Conservation (phyloP, 805 yeast species). For the Yarrowia sp. region DNA sequence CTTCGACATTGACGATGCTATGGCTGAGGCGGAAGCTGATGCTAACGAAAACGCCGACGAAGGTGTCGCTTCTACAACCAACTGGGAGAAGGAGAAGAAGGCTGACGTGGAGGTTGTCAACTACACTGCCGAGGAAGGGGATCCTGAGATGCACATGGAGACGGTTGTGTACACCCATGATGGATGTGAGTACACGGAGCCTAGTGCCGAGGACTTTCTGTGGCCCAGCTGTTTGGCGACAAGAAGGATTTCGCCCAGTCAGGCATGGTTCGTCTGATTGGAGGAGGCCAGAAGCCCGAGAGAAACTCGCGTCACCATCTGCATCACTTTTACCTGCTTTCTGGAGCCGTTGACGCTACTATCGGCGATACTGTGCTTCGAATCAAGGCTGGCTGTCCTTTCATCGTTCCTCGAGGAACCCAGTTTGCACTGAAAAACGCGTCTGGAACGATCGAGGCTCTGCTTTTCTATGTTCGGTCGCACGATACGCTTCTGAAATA, state of each 20-base stretch:
- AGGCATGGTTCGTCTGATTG: constrained; percentile 12
- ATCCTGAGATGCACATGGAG: not conserved
- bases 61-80: too few relatives aligned
- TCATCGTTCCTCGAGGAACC: constrained; percentile 78
- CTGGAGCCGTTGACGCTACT: constrained; percentile 68
- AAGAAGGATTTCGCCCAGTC: constrained; percentile 12
- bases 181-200: constrained; percentile 7
- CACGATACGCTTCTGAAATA: constrained; percentile 2
- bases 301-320: constrained; percentile 64
- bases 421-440: constrained; percentile 62
- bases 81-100: not conserved
- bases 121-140: not conserved
- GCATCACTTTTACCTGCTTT: constrained; percentile 70
- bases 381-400: constrained; percentile 69
- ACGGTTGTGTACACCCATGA: not conserved
- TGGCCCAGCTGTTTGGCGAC: constrained; percentile 20
- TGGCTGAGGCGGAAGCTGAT: not conserved
- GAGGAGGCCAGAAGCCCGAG: constrained; percentile 56
- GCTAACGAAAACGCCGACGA: not conserved
- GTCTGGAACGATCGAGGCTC: constrained; percentile 53
- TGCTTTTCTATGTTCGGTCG: constrained; percentile 74
- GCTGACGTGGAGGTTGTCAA: not conserved
- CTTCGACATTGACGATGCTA: not conserved
- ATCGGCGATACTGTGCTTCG: constrained; percentile 57
- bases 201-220: constrained; percentile 9